phyloP scores from a whole-genome alignment of 1,284 basidiomycete species.

The Moesziomyces aphidis region DNA sequence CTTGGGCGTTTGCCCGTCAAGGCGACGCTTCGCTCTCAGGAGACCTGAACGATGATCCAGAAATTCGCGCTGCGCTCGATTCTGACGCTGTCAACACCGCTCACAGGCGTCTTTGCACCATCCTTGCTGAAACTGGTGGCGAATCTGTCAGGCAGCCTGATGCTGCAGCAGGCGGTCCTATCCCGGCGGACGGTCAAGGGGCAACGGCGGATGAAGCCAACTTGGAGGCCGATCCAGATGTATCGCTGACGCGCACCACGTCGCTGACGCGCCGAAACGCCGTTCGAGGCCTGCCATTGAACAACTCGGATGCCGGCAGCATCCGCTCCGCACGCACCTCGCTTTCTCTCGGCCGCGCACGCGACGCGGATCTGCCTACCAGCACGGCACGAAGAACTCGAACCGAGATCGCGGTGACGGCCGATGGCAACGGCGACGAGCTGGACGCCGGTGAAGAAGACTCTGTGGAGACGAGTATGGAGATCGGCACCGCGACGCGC shows the following conservation, averaged over 20 bases:
- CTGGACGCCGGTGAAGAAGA: constrained; percentile 19
- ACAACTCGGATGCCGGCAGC: constrained; percentile 22
- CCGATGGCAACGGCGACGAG: constrained; percentile 6
- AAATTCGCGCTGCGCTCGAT: constrained; percentile 19
- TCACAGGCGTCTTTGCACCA: constrained; percentile 3
- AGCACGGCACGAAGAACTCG: too few relatives aligned
- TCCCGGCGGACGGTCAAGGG: neutral
- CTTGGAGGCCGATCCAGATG: constrained; percentile 21
- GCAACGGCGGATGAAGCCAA: neutral
- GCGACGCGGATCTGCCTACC: neutral
- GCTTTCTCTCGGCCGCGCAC: constrained; percentile 12
- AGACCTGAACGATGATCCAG: constrained; percentile 22
- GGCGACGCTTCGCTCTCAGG: constrained; percentile 6
- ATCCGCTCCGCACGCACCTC: constrained; percentile 33
- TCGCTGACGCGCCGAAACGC: constrained; percentile 38
- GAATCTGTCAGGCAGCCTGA: neutral
- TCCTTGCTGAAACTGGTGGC: neutral
- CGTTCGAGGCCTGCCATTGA: constrained; percentile 26
- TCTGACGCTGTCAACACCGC: constrained; percentile 12
- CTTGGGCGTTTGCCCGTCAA: constrained; percentile 25
- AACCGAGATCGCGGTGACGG: neutral
- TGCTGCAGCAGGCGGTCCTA: neutral
- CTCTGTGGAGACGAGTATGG: constrained; percentile 24
- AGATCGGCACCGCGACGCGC: constrained; percentile 18
- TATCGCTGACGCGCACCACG: constrained; percentile 30